Evolutionary conservation across 1,284 basidiomycete genomes (phyloP).

Genomic region (Marasmius tenuissimus): DNA sequence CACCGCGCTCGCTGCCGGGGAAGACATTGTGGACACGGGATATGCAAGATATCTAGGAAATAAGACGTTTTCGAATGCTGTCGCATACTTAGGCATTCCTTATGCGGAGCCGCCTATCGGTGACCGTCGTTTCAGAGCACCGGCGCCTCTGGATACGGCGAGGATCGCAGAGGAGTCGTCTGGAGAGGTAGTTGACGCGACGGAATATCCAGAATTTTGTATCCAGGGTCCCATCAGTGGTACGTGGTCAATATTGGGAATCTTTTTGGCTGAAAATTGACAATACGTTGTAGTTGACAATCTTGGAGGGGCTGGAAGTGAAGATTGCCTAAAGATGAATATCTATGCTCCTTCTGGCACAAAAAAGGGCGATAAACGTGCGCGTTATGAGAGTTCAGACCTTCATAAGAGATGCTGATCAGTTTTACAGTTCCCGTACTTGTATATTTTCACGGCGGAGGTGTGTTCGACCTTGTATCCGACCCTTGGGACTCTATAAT

Average conservation of each 20-base stretch:
- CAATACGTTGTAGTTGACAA: slow-evolving; percentile 26
- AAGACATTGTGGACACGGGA: slow-evolving; percentile 44
- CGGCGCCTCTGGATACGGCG: slow-evolving; percentile 43
- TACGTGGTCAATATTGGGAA: slow-evolving; percentile 21
- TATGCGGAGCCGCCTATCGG: slow-evolving; percentile 57
- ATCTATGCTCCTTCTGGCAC: slow-evolving; percentile 47
- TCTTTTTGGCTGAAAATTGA: not conserved
- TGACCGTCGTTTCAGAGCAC: slow-evolving; percentile 47
- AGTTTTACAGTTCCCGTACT: slow-evolving; percentile 23
- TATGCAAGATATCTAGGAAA: slow-evolving; percentile 57
- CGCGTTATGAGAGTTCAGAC: slow-evolving; percentile 14
- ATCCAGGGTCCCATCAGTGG: slow-evolving; percentile 54
- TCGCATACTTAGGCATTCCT: slow-evolving; percentile 58
- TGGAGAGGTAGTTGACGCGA: slow-evolving; percentile 45
- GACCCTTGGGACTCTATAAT: slow-evolving; percentile 3
- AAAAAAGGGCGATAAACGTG: slow-evolving; percentile 40
- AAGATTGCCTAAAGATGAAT: slow-evolving; percentile 57
- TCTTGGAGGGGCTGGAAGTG: slow-evolving; percentile 58
- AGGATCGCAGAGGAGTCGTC: slow-evolving; percentile 33
- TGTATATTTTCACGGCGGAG: slow-evolving; percentile 68
- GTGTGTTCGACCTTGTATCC: slow-evolving; percentile 23
- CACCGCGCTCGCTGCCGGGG: slow-evolving; percentile 9
- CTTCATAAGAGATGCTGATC: not conserved
- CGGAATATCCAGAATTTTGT: slow-evolving; percentile 53
- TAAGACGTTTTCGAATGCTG: slow-evolving; percentile 47